phyloP scores from a whole-genome alignment of 2,329 filamentous ascomycete genomes.

The Aspergillus tanneri region DNA sequence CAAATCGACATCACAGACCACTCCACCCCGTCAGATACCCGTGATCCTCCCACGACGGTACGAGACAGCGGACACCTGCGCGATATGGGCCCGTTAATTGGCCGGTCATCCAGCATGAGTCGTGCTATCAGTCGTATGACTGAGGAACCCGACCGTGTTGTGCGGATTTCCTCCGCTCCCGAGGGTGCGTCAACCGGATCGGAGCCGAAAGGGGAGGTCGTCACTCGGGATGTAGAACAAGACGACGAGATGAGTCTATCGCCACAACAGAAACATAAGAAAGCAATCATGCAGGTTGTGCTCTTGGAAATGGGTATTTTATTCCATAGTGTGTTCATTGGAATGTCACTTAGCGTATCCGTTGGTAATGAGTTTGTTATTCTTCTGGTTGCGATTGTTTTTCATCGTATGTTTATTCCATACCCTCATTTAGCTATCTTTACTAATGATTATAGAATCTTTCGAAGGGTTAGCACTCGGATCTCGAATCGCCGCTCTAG shows the following conservation, averaged over 20 bases:
- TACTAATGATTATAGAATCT: slow-evolving; percentile 25
- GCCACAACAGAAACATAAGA: slow-evolving; percentile 52
- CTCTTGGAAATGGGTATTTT: slow-evolving; percentile 75
- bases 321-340: slow-evolving; percentile 65
- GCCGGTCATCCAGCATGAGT: slow-evolving; percentile 30
- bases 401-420: slow-evolving; percentile 33
- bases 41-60: slow-evolving; percentile 2
- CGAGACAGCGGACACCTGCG: slow-evolving; percentile 23
- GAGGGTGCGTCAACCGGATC: slow-evolving; percentile 14
- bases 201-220: slow-evolving; percentile 16
- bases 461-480: slow-evolving; percentile 38
- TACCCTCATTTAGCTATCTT: neutral
- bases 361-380: slow-evolving; percentile 36
- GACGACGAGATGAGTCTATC: slow-evolving; percentile 20
- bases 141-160: slow-evolving; percentile 23
- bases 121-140: slow-evolving; percentile 30
- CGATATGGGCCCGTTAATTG: slow-evolving; percentile 28
- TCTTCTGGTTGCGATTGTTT: slow-evolving; percentile 37
- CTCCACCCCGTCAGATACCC: neutral
- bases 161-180: slow-evolving; percentile 24
- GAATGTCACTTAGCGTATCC: slow-evolving; percentile 39
- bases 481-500: slow-evolving; percentile 33
- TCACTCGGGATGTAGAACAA: slow-evolving; percentile 20
- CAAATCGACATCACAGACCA: neutral
- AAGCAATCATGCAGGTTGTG: slow-evolving; percentile 69